A percentile compares a stretch with the other conserved stretches of the same genome.
These are phyloP conservation scores for Colletotrichum sp. DNA, from an alignment of 2,329 filamentous ascomycete species.

Conservation along the genomic window DNA sequence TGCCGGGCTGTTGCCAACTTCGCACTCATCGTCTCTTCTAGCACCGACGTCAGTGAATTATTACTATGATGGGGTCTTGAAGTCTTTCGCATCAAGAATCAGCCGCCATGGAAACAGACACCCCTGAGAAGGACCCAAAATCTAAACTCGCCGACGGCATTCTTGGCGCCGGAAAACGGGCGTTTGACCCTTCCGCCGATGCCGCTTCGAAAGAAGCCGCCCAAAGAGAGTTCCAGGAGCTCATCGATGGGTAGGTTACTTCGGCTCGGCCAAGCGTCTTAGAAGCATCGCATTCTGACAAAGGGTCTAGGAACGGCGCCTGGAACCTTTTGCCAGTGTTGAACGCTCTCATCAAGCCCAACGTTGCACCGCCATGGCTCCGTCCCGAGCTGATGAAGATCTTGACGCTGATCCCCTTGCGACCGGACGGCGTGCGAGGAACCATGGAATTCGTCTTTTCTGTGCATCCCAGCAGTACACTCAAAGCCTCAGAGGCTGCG, in stretches of 20 bases:
- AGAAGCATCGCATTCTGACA: slow-evolving; percentile 26
- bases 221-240: slow-evolving; percentile 44
- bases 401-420: slow-evolving; percentile 65
- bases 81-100: neutral
- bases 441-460: slow-evolving; percentile 76
- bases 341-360: slow-evolving; percentile 68
- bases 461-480: slow-evolving; percentile 62
- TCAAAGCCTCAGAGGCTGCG: slow-evolving; percentile 43
- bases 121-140: neutral
- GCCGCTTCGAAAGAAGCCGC: slow-evolving; percentile 37
- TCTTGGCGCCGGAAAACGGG: slow-evolving; percentile 48
- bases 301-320: slow-evolving; percentile 34
- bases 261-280: neutral
- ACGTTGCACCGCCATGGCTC: slow-evolving; percentile 64
- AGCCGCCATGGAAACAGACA: slow-evolving; percentile 11
- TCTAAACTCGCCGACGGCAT: slow-evolving; percentile 34
- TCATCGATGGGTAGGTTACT: slow-evolving; percentile 51
- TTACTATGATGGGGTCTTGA: neutral
- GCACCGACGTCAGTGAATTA: neutral
- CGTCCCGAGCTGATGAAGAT: slow-evolving; percentile 59
- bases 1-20: rapidly evolving
- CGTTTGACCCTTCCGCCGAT: slow-evolving; percentile 50
- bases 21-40: neutral
- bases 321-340: slow-evolving; percentile 65
- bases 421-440: slow-evolving; percentile 67